Conservation (phyloP, 2,329 filamentous ascomycete genomes). For the Dothiorella sarmentorum region DNA sequence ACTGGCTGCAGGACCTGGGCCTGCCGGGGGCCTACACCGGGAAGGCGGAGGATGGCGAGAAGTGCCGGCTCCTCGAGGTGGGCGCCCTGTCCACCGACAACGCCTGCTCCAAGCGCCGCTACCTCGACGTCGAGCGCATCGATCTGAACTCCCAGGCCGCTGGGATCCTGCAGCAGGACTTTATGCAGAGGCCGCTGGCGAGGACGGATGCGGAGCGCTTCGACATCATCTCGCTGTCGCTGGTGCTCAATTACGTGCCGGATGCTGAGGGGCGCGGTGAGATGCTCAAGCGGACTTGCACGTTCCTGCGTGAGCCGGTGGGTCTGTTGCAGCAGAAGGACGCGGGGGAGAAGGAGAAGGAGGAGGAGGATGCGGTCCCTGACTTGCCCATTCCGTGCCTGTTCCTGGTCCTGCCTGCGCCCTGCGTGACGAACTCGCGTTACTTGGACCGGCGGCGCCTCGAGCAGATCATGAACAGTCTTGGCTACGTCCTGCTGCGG, state of each 20-base stretch:
- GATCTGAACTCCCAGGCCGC: slow-evolving; percentile 84
- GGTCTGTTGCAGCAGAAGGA: too few species aligned
- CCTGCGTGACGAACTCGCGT: slow-evolving; percentile 85
- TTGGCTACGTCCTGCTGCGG: slow-evolving; percentile 67
- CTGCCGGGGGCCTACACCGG: slow-evolving; percentile 4
- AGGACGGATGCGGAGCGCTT: slow-evolving; percentile 61
- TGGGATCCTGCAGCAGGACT: slow-evolving; percentile 83
- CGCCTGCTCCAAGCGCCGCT: slow-evolving; percentile 67
- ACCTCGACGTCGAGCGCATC: slow-evolving; percentile 76
- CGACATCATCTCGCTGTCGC: slow-evolving; percentile 84
- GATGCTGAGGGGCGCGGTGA: slow-evolving; percentile 70
- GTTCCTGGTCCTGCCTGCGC: slow-evolving; percentile 85
- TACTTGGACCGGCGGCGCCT: slow-evolving; percentile 75
- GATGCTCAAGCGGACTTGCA: slow-evolving; percentile 61
- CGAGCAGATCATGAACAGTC: slow-evolving; percentile 66
- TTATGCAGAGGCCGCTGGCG: slow-evolving; percentile 83
- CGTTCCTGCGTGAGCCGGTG: slow-evolving; percentile 29
- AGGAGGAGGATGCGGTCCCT: slow-evolving; percentile 18
- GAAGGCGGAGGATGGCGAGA: slow-evolving; percentile 14
- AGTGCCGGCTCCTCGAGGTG: slow-evolving; percentile 75
- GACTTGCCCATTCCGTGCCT: slow-evolving; percentile 59
- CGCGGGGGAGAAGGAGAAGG: neutral
- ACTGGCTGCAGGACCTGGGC: slow-evolving; percentile 50
- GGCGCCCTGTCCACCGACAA: slow-evolving; percentile 83
- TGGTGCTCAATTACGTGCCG: slow-evolving; percentile 93